These are phyloP conservation scores for Phytopythium chamaehyphon DNA, from an alignment of 352 stramenopile genomes.

Conservation along the genomic window DNA sequence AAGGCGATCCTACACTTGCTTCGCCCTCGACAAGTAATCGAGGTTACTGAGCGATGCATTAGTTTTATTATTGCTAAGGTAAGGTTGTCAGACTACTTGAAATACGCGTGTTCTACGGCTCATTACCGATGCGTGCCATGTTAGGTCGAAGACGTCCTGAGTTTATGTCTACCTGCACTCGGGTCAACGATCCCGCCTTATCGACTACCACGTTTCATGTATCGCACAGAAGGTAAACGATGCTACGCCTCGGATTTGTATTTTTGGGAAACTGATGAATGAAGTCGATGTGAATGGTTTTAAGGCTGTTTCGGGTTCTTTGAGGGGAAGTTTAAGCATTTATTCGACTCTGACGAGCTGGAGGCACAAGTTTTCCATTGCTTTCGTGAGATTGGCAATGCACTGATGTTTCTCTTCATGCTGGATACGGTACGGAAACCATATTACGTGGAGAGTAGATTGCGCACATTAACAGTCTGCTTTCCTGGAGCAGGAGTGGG, in stretches of 20 bases:
- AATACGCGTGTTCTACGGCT: background rate
- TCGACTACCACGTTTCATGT: conserved; percentile 67
- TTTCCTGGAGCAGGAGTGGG: background rate
- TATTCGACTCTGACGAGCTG: conserved; percentile 77
- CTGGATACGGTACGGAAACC: conserved; percentile 11
- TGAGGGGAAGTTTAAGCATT: conserved; percentile 73
- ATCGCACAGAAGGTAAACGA: conserved; percentile 41
- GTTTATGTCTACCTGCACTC: conserved; percentile 66
- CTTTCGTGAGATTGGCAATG: conserved; percentile 76
- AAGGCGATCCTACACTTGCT: too few relatives aligned
- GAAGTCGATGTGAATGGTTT: background rate
- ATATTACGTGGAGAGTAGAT: too few relatives aligned
- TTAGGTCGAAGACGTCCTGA: conserved; percentile 65
- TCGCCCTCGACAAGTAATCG: too few relatives aligned
- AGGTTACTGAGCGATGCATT: too few relatives aligned
- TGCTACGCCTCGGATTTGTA: background rate
- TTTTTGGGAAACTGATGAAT: background rate
- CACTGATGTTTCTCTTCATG: conserved; percentile 52
- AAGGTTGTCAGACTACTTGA: background rate
- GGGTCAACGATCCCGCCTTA: conserved; percentile 69
- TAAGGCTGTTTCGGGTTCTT: conserved; percentile 76
- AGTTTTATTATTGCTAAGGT: too few relatives aligned
- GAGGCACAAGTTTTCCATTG: conserved; percentile 83
- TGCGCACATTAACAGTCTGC: background rate
- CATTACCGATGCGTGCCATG: background rate